Conservation (phyloP, 345 rosid species). For the Viola odorata region DNA sequence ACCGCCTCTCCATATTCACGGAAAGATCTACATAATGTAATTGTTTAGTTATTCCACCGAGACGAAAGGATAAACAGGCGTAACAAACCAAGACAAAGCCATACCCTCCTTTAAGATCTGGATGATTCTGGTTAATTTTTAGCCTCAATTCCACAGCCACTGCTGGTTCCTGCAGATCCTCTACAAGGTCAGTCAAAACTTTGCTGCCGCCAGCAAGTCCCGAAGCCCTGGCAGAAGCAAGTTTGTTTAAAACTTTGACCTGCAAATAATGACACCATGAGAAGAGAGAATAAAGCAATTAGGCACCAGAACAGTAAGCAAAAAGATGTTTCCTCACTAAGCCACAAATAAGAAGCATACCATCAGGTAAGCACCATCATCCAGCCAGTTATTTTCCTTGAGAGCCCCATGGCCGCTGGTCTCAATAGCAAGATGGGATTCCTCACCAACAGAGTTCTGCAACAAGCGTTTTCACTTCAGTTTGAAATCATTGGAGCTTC, state of each 20-base stretch:
- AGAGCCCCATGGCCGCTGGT: constrained; percentile 99
- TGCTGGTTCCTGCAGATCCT: constrained; percentile 70
- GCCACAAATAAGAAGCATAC: constrained; percentile 31
- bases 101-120: constrained; percentile 92
- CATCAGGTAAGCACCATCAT: constrained; percentile 99
- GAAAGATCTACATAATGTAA: constrained; percentile 54
- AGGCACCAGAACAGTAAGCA: not conserved
- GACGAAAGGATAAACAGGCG: not conserved
- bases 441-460: constrained; percentile 84
- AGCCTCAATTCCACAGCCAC: constrained; percentile 77
- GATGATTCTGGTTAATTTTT: constrained; percentile 74
- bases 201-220: constrained; percentile 66
- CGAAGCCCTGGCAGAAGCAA: constrained; percentile 83
- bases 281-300: not conserved
- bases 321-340: not conserved
- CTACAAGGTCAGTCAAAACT: constrained; percentile 81
- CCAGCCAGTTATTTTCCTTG: constrained; percentile 98
- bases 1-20: constrained; percentile 87
- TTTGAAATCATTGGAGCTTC: not conserved
- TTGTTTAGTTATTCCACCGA: constrained; percentile 9
- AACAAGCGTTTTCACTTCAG: constrained; percentile 16
- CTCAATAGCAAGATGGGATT: constrained; percentile 92
- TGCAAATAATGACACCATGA: constrained; percentile 17
- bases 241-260: constrained; percentile 92
- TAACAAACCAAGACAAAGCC: constrained; percentile 16